Conservation (phyloP, 208 protist species). For the Trichomonas tenax region DNA sequence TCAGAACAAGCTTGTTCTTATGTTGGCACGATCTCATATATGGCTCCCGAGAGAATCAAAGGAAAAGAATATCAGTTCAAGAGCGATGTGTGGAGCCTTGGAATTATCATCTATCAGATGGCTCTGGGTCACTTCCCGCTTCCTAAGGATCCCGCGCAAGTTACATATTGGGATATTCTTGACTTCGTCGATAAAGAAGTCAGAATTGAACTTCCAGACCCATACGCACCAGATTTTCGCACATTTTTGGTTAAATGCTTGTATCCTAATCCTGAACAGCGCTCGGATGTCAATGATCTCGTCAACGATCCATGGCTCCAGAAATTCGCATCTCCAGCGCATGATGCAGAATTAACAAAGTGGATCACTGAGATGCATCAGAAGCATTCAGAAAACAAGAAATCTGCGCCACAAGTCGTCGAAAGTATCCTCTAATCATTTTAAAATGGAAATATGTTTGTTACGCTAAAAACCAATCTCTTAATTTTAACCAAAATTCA, state of each 20-base stretch:
- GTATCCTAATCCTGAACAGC: not conserved
- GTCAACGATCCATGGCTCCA: not conserved
- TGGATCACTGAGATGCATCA: not conserved
- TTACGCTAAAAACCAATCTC: no score
- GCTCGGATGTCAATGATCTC: not conserved
- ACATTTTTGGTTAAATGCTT: not conserved
- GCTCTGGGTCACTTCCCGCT: not conserved
- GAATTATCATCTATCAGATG: not conserved
- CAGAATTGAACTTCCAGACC: not conserved
- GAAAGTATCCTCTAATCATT: not conserved
- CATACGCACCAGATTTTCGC: not conserved
- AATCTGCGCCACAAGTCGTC: not conserved
- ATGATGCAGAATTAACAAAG: not conserved
- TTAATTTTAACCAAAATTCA: no score
- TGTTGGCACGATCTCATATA: not conserved
- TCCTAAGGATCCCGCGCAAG: not conserved
- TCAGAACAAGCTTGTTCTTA: not conserved
- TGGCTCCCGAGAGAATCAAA: not conserved
- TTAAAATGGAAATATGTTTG: not conserved
- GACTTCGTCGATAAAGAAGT: not conserved
- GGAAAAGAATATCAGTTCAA: not conserved
- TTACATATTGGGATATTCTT: not conserved
- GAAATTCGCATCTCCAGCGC: not conserved
- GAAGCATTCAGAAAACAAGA: not conserved
- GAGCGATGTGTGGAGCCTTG: slow-evolving; percentile 15